Percentiles rank a stretch among this genome's conserved stretches.
These are phyloP conservation scores for Lophium mytilinum DNA, from an alignment of 495 filamentous ascomycete species.

Conservation along the genomic window DNA sequence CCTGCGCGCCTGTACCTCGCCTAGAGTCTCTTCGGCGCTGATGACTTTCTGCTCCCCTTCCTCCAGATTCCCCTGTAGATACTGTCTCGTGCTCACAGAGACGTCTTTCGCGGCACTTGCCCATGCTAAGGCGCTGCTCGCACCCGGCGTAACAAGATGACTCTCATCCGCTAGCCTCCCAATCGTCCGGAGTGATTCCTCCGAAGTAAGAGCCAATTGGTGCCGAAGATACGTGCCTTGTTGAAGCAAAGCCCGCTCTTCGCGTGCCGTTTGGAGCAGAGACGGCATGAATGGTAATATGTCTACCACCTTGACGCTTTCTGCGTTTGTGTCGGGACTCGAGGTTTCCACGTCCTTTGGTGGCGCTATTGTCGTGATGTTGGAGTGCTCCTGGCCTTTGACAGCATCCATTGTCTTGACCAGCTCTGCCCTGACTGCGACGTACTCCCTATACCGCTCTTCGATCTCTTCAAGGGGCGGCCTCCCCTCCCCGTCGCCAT, in stretches of 20 bases:
- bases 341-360: background rate
- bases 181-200: conserved; percentile 17
- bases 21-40: background rate
- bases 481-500: background rate
- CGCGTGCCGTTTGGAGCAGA: conserved; percentile 1
- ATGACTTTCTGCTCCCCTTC: background rate
- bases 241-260: conserved; percentile 18
- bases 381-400: background rate
- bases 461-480: background rate
- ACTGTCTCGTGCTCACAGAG: background rate
- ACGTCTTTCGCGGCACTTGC: conserved; percentile 5
- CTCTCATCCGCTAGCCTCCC: conserved; percentile 30
- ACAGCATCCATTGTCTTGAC: background rate
- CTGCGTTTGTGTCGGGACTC: too few species aligned
- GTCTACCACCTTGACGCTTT: background rate
- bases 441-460: background rate
- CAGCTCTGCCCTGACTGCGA: background rate
- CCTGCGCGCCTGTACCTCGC: background rate
- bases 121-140: conserved; percentile 12
- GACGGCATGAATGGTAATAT: conserved; percentile 6
- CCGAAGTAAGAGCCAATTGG: conserved; percentile 24
- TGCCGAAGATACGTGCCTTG: conserved; percentile 21
- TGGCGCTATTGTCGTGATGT: background rate
- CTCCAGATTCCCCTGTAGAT: background rate
- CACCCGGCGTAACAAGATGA: conserved; percentile 28